Percentiles rank a stretch among this genome's conserved stretches.
These are phyloP conservation scores for Colletotrichum kahawae DNA, from an alignment of 2,329 filamentous ascomycete genomes.

Conservation along the genomic window DNA sequence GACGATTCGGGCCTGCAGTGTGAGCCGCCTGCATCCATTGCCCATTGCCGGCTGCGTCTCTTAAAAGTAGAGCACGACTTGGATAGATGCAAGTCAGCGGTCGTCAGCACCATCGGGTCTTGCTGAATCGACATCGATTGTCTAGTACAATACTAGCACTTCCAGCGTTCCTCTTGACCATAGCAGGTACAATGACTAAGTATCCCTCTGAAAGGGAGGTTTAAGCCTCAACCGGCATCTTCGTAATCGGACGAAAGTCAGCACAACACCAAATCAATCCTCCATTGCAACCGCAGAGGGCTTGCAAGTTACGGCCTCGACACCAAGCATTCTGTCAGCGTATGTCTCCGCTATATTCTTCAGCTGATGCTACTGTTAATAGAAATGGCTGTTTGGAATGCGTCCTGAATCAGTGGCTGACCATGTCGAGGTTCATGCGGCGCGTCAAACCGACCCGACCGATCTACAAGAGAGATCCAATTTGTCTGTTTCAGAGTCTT, in stretches of 20 bases:
- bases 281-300: neutral
- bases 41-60: no score
- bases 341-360: neutral
- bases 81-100: no score
- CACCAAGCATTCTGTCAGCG: neutral
- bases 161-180: no score
- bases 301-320: neutral
- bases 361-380: slow-evolving; percentile 6
- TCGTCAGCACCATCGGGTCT: no score
- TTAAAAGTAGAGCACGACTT: no score
- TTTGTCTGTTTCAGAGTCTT: slow-evolving; percentile 21
- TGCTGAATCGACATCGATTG: no score
- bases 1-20: neutral
- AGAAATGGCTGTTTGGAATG: slow-evolving; percentile 17
- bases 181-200: no score
- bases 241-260: no score
- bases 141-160: no score
- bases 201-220: no score
- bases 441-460: slow-evolving; percentile 12
- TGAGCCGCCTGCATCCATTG: no score
- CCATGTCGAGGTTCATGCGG: slow-evolving; percentile 10
- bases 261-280: neutral
- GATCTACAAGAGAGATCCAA: slow-evolving; percentile 23
- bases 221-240: no score
- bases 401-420: slow-evolving; percentile 5